Percentiles rank a stretch among this genome's conserved stretches.
Evolutionary conservation across 2,329 filamentous ascomycete genomes (phyloP).

Genomic region (Stachybotrys chlorohalonatus): DNA sequence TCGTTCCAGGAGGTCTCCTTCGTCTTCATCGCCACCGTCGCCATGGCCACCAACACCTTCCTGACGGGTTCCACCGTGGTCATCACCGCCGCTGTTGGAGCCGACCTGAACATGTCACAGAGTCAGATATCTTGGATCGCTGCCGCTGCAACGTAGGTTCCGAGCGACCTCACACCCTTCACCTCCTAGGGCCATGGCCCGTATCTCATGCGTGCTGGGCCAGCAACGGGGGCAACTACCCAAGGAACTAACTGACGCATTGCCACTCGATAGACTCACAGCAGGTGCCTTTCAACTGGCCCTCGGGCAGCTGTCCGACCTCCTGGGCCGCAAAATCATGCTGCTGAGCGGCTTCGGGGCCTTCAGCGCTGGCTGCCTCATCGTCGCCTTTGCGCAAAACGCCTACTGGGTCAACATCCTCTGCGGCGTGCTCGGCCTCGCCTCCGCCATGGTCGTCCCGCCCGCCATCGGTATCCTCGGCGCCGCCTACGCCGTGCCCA

Average conservation of each 20-base stretch:
- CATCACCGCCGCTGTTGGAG: conserved; percentile 51
- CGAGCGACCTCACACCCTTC: neutral
- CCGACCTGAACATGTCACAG: conserved; percentile 52
- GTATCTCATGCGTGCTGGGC: too few species aligned
- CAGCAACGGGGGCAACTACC: too few species aligned
- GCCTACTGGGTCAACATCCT: conserved; percentile 37
- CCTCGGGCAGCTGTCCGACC: conserved; percentile 26
- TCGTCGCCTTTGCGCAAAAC: conserved; percentile 12
- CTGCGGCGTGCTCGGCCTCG: conserved; percentile 55
- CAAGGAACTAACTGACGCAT: neutral
- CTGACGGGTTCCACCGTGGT: conserved; percentile 50
- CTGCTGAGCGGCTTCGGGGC: conserved; percentile 9
- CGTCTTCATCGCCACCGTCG: conserved; percentile 57
- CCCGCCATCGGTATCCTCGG: conserved; percentile 57
- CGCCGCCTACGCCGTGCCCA: conserved; percentile 52
- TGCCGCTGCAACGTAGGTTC: conserved; percentile 41
- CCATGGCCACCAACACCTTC: conserved; percentile 54
- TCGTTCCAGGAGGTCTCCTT: conserved; percentile 57
- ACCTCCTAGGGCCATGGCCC: too few species aligned
- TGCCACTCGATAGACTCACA: conserved; percentile 38
- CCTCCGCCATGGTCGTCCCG: conserved; percentile 52
- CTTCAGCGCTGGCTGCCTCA: conserved; percentile 10
- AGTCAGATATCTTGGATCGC: conserved; percentile 61
- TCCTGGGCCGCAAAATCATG: conserved; percentile 9
- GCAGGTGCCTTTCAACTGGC: conserved; percentile 57